These are phyloP conservation scores for Celoporthe dispersa DNA, from an alignment of 2,329 filamentous ascomycete species.

Conservation along the genomic window DNA sequence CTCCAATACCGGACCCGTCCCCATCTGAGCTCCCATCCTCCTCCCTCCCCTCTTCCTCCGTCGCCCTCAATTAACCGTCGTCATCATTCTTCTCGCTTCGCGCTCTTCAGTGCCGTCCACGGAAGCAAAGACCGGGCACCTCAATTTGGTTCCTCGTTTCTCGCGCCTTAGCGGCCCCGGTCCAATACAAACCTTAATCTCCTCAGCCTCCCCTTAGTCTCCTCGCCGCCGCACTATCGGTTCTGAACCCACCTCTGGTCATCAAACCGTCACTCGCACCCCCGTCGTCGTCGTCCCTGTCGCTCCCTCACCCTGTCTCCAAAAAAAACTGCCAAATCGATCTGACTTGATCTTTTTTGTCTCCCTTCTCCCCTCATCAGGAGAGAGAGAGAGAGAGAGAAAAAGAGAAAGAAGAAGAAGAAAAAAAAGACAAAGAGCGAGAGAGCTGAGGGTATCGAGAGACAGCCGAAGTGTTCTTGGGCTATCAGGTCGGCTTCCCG, in stretches of 20 bases:
- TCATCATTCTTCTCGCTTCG: slow-evolving; percentile 7
- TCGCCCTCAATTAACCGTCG: not conserved
- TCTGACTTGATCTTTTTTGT: not conserved
- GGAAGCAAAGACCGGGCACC: slow-evolving; percentile 13
- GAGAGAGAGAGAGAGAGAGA: not conserved
- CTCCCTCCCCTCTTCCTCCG: not conserved
- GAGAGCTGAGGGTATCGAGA: slow-evolving; percentile 1
- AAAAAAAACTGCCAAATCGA: not conserved
- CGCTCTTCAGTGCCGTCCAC: slow-evolving; percentile 4
- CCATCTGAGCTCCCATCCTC: not conserved
- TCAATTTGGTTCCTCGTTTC: slow-evolving; percentile 13
- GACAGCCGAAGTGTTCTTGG: not conserved
- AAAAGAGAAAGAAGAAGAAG: too few relatives aligned
- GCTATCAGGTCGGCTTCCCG: slow-evolving; percentile 1
- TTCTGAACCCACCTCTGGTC: slow-evolving; percentile 26
- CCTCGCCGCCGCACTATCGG: slow-evolving; percentile 26
- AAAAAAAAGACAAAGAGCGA: too few relatives aligned
- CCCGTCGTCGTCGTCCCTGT: not conserved
- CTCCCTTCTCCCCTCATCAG: not conserved
- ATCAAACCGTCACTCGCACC: slow-evolving; percentile 24
- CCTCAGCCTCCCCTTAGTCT: slow-evolving; percentile 30
- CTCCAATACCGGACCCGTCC: not conserved
- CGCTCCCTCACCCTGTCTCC: too few relatives aligned
- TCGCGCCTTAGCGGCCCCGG: slow-evolving; percentile 16
- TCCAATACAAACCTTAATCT: slow-evolving; percentile 31